phyloP scores from a whole-genome alignment of 2,329 filamentous ascomycete species.

The Hymenoscyphus occultus region DNA sequence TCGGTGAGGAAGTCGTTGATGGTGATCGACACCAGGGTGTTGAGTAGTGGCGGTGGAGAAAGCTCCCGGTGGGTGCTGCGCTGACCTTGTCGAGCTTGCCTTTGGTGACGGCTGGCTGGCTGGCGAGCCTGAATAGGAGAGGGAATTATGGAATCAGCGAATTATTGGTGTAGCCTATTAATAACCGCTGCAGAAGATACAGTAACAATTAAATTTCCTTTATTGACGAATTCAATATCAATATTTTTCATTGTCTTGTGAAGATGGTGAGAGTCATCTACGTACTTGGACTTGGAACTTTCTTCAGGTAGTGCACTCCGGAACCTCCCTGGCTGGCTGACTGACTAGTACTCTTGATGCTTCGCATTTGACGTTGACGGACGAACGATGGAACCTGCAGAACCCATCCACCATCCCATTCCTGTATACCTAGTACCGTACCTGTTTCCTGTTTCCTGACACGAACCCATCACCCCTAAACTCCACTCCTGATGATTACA shows the following conservation, averaged over 20 bases:
- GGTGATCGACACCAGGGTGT: background rate
- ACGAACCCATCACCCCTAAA: background rate
- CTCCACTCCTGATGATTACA: background rate
- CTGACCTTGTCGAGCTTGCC: too few relatives aligned
- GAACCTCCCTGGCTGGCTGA: too few relatives aligned
- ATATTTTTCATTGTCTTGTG: background rate
- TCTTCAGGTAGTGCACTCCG: background rate
- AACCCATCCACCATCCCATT: too few relatives aligned
- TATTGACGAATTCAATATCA: background rate
- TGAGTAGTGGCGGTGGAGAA: background rate
- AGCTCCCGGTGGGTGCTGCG: background rate
- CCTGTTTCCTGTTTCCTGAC: background rate
- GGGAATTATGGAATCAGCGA: background rate
- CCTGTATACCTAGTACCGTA: background rate
- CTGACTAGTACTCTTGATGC: background rate
- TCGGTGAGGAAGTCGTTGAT: background rate
- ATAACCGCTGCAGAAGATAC: background rate
- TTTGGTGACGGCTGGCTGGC: background rate
- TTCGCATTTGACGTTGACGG: background rate
- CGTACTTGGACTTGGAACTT: background rate
- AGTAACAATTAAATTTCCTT: background rate
- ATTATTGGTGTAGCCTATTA: background rate
- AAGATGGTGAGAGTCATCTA: background rate
- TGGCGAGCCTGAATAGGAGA: constrained; percentile 1
- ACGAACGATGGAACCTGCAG: background rate